These are phyloP conservation scores for Phytophthora pseudosyringae DNA, from an alignment of 352 stramenopile genomes.

Conservation along the genomic window DNA sequence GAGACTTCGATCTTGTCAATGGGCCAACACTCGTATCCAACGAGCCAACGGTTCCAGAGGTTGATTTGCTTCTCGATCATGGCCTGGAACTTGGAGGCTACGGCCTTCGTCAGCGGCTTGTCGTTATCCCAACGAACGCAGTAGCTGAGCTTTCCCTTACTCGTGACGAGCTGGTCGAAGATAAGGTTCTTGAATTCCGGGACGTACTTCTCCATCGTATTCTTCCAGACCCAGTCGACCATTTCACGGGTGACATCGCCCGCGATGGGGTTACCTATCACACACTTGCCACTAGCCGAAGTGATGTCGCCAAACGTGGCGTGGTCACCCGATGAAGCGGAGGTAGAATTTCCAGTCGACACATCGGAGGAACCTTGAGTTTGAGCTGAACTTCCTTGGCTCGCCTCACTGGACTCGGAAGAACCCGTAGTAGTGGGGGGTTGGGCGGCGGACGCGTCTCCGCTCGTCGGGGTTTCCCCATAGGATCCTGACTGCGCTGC, in stretches of 20 bases:
- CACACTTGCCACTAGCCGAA: neutral
- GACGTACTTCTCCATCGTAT: conserved; percentile 13
- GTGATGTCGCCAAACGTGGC: neutral
- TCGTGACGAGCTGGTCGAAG: conserved; percentile 13
- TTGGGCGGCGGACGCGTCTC: conserved; percentile 13
- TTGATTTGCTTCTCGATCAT: conserved; percentile 14
- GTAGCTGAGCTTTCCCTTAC: conserved; percentile 14
- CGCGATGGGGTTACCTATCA: conserved; percentile 3
- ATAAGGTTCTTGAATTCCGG: conserved; percentile 13
- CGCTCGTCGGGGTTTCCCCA: conserved; percentile 19
- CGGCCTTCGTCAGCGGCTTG: neutral
- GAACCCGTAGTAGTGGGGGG: conserved; percentile 14
- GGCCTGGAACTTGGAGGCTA: conserved; percentile 16
- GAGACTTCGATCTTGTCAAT: conserved; percentile 37
- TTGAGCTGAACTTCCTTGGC: conserved; percentile 1
- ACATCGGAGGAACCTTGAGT: neutral
- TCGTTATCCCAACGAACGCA: conserved; percentile 17
- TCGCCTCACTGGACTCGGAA: neutral
- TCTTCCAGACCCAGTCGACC: conserved; percentile 19
- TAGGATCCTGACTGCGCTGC: conserved; percentile 4
- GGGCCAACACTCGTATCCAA: conserved; percentile 17
- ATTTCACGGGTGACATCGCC: conserved; percentile 1
- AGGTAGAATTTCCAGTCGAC: neutral
- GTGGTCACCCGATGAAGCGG: conserved; percentile 1
- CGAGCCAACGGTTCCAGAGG: conserved; percentile 9